A percentile compares a stretch with the other conserved stretches of the same genome.
These are phyloP conservation scores for Telfairia occidentalis DNA, from an alignment of 331 rosid genomes.

Conservation along the genomic window DNA sequence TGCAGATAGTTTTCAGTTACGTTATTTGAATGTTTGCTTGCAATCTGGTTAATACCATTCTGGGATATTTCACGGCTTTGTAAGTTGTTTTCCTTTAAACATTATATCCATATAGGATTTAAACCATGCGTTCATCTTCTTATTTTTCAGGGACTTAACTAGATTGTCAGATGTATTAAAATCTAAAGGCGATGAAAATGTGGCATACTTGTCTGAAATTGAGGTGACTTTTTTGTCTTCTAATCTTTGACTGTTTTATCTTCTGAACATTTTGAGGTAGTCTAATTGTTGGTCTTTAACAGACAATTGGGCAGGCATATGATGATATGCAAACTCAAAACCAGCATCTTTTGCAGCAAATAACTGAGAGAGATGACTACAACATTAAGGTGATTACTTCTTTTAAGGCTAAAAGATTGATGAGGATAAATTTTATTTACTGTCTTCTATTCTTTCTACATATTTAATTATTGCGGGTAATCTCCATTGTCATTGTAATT, in stretches of 20 bases:
- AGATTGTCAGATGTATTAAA: slow-evolving; percentile 46
- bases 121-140: not conserved
- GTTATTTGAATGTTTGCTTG: not conserved
- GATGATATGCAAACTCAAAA: slow-evolving; percentile 98
- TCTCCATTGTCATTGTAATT: not conserved
- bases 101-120: not conserved
- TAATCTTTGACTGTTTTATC: slow-evolving; percentile 9
- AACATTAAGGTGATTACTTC: slow-evolving; percentile 68
- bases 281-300: slow-evolving; percentile 19
- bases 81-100: not conserved
- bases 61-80: not conserved
- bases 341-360: slow-evolving; percentile 90
- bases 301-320: slow-evolving; percentile 95
- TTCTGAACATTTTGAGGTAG: slow-evolving; percentile 8
- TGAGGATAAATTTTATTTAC: not conserved
- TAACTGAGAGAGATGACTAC: slow-evolving; percentile 94
- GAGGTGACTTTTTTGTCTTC: slow-evolving; percentile 46
- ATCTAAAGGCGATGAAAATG: slow-evolving; percentile 81
- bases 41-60: not conserved
- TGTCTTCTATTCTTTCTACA: not conserved
- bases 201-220: slow-evolving; percentile 92
- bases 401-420: not conserved
- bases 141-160: slow-evolving; percentile 47
- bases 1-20: not conserved
- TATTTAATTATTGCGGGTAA: not conserved